Conservation (phyloP, 148 eudicot genomes). For the Rhododendron griersonianum region DNA sequence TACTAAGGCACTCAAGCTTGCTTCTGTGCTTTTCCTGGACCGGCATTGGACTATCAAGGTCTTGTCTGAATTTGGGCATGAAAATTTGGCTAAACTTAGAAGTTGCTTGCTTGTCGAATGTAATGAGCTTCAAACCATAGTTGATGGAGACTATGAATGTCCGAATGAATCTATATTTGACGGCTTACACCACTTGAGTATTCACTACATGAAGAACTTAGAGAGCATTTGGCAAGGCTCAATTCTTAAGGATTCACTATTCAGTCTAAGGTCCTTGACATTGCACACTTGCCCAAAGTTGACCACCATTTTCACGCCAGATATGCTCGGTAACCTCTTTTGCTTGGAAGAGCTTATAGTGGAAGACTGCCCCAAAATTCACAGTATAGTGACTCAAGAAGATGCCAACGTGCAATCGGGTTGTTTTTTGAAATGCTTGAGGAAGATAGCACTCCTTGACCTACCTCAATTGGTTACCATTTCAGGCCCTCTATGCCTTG, state of each 20-base stretch:
- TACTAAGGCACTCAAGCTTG: neutral
- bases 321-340: too few relatives aligned
- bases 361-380: too few relatives aligned
- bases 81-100: neutral
- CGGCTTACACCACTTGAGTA: neutral
- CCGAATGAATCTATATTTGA: too few relatives aligned
- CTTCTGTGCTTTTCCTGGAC: neutral
- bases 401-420: neutral
- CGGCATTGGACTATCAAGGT: neutral
- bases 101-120: slow-evolving; percentile 17
- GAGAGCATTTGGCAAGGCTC: slow-evolving; percentile 6
- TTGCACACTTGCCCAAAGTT: too few relatives aligned
- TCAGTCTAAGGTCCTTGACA: too few relatives aligned
- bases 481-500: neutral
- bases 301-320: too few relatives aligned
- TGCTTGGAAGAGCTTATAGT: too few relatives aligned
- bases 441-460: slow-evolving; percentile 11
- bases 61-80: neutral
- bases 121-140: slow-evolving; percentile 10
- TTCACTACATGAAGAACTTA: slow-evolving; percentile 16
- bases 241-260: too few relatives aligned
- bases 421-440: neutral
- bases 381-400: neutral
- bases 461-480: slow-evolving; percentile 11
- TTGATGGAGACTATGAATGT: neutral